Conservation (phyloP, 768 basidiomycete genomes). For the Thelephora ganbajun region DNA sequence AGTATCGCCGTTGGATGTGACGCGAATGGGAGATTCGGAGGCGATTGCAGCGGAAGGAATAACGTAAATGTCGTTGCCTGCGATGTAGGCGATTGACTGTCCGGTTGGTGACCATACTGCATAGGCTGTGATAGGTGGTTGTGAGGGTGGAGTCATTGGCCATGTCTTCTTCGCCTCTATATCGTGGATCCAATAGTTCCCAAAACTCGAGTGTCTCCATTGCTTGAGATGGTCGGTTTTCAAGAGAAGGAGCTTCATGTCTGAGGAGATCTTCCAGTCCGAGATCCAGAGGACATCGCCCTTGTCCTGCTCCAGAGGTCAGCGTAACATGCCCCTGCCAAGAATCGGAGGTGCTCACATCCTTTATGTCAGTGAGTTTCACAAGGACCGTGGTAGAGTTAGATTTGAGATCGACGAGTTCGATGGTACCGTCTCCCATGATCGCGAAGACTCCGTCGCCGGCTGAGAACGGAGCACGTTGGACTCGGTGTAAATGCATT, state of each 20-base stretch:
- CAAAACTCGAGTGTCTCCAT: slow-evolving; percentile 87
- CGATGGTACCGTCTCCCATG: slow-evolving; percentile 45
- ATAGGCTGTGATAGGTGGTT: slow-evolving; percentile 62
- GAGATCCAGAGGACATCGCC: slow-evolving; percentile 36
- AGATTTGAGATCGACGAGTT: slow-evolving; percentile 68
- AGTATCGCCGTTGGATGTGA: slow-evolving; percentile 71
- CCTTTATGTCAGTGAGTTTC: slow-evolving; percentile 38
- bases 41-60: slow-evolving; percentile 39
- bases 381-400: slow-evolving; percentile 57
- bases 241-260: slow-evolving; percentile 82
- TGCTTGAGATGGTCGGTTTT: slow-evolving; percentile 65
- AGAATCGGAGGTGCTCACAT: slow-evolving; percentile 30
- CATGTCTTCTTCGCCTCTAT: slow-evolving; percentile 53
- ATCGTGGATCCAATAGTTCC: slow-evolving; percentile 89
- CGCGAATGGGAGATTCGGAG: slow-evolving; percentile 40
- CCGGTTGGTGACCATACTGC: slow-evolving; percentile 83
- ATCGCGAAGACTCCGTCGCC: slow-evolving; percentile 88
- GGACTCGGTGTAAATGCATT: background rate
- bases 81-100: slow-evolving; percentile 77
- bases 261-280: slow-evolving; percentile 76
- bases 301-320: slow-evolving; percentile 28
- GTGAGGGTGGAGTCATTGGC: slow-evolving; percentile 52
- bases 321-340: background rate
- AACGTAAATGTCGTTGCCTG: slow-evolving; percentile 81
- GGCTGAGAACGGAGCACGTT: slow-evolving; percentile 30